Evolutionary conservation across 345 rosid species (phyloP).

Genomic region (Trapa bicornis): DNA sequence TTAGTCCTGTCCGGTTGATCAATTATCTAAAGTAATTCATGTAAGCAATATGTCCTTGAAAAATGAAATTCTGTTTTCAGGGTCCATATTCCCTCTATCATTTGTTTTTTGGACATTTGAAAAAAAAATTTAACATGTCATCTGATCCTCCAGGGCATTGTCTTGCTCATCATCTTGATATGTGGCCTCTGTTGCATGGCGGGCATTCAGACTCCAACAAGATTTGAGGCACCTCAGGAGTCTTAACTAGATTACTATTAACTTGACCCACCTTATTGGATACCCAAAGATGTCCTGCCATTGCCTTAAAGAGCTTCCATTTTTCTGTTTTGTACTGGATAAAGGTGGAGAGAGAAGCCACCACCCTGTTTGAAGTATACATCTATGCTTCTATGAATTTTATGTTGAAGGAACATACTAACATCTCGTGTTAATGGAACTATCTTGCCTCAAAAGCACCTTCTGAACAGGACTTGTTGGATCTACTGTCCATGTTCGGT

Average conservation of each 20-base stretch:
- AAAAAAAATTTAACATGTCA: background rate
- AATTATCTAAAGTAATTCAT: background rate
- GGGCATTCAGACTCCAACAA: constrained; percentile 89
- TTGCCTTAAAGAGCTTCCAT: background rate
- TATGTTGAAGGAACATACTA: background rate
- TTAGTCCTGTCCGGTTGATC: background rate
- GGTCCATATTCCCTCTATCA: too few relatives aligned
- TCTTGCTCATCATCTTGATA: constrained; percentile 71
- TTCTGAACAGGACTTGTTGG: background rate
- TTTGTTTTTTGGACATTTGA: too few relatives aligned
- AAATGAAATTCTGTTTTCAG: too few relatives aligned
- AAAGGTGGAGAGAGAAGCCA: background rate
- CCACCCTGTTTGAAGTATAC: background rate
- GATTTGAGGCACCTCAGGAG: constrained; percentile 94
- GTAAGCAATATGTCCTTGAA: too few relatives aligned
- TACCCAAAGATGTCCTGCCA: background rate
- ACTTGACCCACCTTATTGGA: background rate
- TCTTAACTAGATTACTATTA: constrained; percentile 24
- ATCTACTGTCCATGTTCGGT: background rate
- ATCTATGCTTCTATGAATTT: constrained; percentile 1
- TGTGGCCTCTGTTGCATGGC: constrained; percentile 95
- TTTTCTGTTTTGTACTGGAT: background rate
- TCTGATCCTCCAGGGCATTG: constrained; percentile 60
- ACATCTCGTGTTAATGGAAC: background rate
- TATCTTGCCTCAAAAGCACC: background rate